These are phyloP conservation scores for Lignosus rhinocerotis DNA, from an alignment of 1,284 basidiomycete species.

Conservation along the genomic window DNA sequence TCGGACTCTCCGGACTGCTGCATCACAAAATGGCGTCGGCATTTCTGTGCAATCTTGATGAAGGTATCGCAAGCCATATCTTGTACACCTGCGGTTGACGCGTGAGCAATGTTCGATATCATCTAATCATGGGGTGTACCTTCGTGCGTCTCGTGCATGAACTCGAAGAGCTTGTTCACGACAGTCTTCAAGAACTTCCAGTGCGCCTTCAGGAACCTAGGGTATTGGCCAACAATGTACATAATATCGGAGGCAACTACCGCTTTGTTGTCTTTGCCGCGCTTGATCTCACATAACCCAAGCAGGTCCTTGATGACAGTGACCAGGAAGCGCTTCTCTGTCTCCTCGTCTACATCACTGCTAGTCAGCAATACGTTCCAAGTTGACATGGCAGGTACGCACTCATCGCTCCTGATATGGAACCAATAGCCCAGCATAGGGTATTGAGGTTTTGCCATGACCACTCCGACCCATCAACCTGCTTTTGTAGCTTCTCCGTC, in stretches of 20 bases:
- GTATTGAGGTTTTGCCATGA: constrained; percentile 99
- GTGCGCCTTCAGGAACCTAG: constrained; percentile 98
- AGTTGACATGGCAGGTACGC: constrained; percentile 36
- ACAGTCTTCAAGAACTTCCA: constrained; percentile 99
- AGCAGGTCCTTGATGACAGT: constrained; percentile 99
- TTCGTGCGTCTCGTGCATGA: constrained; percentile 99
- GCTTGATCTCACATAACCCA: constrained; percentile 96
- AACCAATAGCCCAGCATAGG: constrained; percentile 99
- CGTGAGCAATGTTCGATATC: constrained; percentile 11
- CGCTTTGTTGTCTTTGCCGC: constrained; percentile 99
- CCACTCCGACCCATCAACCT: constrained; percentile 98
- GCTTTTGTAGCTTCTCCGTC: constrained; percentile 95
- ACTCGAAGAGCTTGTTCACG: constrained; percentile 99
- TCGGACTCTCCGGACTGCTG: constrained; percentile 97
- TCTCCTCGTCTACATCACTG: constrained; percentile 80
- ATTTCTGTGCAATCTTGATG: constrained; percentile 99
- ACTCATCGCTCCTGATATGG: constrained; percentile 99
- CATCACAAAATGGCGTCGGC: constrained; percentile 97
- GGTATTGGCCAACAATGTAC: constrained; percentile 99
- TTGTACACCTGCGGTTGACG: constrained; percentile 74
- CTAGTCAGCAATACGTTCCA: constrained; percentile 16
- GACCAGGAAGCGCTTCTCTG: constrained; percentile 98
- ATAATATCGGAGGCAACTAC: constrained; percentile 99
- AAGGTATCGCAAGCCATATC: constrained; percentile 99
- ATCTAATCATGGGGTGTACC: constrained; percentile 45